phyloP scores from a whole-genome alignment of 768 basidiomycete species.

The Mycena belliarum region DNA sequence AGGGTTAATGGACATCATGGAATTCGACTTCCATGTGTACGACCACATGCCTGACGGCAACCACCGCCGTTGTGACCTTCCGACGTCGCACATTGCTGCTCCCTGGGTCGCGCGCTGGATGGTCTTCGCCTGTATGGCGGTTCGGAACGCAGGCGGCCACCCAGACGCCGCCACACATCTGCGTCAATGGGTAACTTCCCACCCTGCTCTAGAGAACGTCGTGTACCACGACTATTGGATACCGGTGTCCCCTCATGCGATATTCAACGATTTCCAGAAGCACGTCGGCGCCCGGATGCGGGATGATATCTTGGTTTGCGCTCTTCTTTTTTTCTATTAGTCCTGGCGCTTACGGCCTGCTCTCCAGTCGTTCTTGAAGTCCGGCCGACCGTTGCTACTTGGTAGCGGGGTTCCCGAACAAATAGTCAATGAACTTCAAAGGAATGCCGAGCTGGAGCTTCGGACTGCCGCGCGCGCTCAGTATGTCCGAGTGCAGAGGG shows the following conservation, averaged over 20 bases:
- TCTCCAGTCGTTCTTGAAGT: conserved; percentile 60
- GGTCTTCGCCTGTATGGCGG: conserved; percentile 53
- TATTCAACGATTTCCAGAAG: conserved; percentile 38
- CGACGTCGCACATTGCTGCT: conserved; percentile 41
- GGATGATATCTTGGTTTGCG: conserved; percentile 58
- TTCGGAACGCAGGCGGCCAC: conserved; percentile 57
- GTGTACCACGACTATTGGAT: conserved; percentile 63
- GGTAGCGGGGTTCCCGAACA: conserved; percentile 58
- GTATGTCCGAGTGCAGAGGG: conserved; percentile 59
- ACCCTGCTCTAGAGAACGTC: conserved; percentile 60
- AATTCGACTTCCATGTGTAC: conserved; percentile 71
- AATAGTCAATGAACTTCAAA: conserved; percentile 55
- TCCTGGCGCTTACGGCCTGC: not conserved
- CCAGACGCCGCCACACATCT: conserved; percentile 63
- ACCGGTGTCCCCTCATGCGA: conserved; percentile 57
- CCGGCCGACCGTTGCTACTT: conserved; percentile 68
- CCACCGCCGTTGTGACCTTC: conserved; percentile 43
- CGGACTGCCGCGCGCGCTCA: conserved; percentile 44
- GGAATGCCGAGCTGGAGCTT: conserved; percentile 53
- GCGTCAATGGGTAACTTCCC: conserved; percentile 51
- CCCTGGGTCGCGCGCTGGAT: conserved; percentile 71
- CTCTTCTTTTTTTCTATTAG: not conserved
- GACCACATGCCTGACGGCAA: conserved; percentile 57
- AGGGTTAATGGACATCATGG: conserved; percentile 65
- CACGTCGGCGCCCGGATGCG: conserved; percentile 47